Evolutionary conservation across 2,329 filamentous ascomycete species (phyloP), one percentile per base, ranked within the genome.

Genomic region (Phyllosticta ampelicida): DNA sequence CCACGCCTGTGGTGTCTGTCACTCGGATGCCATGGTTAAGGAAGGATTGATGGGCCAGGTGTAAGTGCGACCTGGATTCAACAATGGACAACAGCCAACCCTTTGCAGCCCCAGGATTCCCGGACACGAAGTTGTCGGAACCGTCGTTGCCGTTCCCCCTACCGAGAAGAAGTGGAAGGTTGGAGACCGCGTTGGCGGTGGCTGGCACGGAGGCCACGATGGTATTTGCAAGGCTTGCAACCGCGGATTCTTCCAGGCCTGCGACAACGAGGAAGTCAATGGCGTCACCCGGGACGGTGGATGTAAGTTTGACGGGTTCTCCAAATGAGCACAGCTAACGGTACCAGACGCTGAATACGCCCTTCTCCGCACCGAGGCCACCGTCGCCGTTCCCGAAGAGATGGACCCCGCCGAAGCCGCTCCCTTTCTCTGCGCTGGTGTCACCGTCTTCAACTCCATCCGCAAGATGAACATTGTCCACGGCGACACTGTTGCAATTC

Each of bases 51-150:
- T 86, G 50, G 81, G 80, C 10, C 77, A 80, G 50, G 64, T 77
- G 19, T 85, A 55, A 65, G 64, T 13, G 28, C 11, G 2, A 8
- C 13, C 2, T 20, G 8, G n/a, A 20, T 28, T 13, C 54, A n/a
- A n/a, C n/a, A n/a, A n/a, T n/a, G n/a, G n/a, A n/a, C n/a, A n/a
- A n/a, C n/a, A 9, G 9, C 49, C 44, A 23, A 57, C 11, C 4
- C n/a, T 19, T 19, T 48, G 5, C 28, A 59, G 57, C 64, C 86
- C 86, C 1, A 77, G 81, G 5, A 72, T 84, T 1, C 83, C 85
- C 0, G 87, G 87, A 20, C 87, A 91, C 70, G 87, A 90, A 68
- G 74, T 86, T 30, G 80, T 90, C 57, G 86, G 87, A 10, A 80
- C 82, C 11, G 76, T 90, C 3, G 84, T 81, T 16, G 80, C 80